Percentiles rank a stretch among this genome's conserved stretches.
Evolutionary conservation across 305 asterid species (phyloP).

Genomic region (Andrographis paniculata): DNA sequence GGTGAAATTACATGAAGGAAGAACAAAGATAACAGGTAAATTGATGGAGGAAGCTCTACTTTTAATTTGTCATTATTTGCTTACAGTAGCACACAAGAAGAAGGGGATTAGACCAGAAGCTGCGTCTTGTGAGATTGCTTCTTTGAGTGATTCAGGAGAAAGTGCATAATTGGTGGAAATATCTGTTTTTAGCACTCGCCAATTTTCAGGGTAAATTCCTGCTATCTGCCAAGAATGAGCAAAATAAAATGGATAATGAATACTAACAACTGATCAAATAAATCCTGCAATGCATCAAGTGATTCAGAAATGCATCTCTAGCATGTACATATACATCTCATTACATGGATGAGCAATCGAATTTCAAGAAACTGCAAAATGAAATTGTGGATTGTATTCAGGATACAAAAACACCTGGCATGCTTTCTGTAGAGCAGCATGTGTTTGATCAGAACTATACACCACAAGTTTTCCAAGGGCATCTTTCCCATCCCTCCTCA

Average conservation of each 20-base stretch:
- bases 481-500: slow-evolving; percentile 65
- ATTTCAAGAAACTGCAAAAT: no score
- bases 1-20: no score
- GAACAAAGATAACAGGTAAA: not conserved
- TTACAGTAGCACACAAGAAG: slow-evolving; percentile 95
- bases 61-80: slow-evolving; percentile 24
- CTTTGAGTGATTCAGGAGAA: slow-evolving; percentile 51
- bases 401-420: slow-evolving; percentile 60
- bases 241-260: slow-evolving; percentile 3
- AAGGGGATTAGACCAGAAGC: slow-evolving; percentile 80
- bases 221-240: slow-evolving; percentile 50
- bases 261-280: slow-evolving; percentile 1
- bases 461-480: slow-evolving; percentile 67
- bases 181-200: slow-evolving; percentile 60
- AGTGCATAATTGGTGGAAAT: slow-evolving; percentile 62
- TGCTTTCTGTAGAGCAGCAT: slow-evolving; percentile 71
- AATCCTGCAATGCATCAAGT: slow-evolving; percentile 4
- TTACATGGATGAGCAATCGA: no score
- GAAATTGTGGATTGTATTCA: no score
- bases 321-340: no score
- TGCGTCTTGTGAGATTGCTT: slow-evolving; percentile 58
- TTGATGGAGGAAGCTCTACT: slow-evolving; percentile 1
- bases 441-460: slow-evolving; percentile 90
- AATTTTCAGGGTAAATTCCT: slow-evolving; percentile 71
- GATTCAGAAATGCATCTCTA: not conserved